phyloP scores from a whole-genome alignment of 345 rosid genomes.

The Eutrema heterophyllum region DNA sequence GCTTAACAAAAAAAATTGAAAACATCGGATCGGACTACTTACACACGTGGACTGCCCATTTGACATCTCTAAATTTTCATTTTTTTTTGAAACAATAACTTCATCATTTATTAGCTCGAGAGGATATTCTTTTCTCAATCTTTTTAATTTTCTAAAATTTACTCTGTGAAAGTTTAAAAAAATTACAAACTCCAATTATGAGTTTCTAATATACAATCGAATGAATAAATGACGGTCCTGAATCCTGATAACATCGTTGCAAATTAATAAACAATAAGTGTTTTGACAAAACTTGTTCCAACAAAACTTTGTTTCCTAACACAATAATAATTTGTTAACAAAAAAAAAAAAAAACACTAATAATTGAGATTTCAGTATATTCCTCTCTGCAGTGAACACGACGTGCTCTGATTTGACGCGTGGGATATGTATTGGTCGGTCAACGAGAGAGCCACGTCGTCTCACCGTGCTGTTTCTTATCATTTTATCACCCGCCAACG shows the following conservation, averaged over 20 bases:
- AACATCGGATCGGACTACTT: no score
- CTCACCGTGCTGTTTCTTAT: neutral
- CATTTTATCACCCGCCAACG: conserved; percentile 12
- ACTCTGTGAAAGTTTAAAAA: neutral
- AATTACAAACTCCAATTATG: neutral
- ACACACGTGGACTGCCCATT: no score
- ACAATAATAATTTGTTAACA: no score
- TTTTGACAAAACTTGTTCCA: neutral
- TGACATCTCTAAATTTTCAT: no score
- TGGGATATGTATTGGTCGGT: conserved; percentile 5
- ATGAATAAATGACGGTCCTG: neutral
- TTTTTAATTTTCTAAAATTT: neutral
- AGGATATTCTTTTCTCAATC: neutral
- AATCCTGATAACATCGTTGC: neutral
- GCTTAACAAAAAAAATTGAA: no score
- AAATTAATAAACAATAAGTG: neutral
- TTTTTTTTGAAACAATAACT: no score
- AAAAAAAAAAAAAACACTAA: no score
- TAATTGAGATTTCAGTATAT: neutral
- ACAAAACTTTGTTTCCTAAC: neutral
- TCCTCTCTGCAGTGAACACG: neutral
- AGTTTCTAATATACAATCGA: neutral
- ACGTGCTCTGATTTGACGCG: conserved; percentile 18
- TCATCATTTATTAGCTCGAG: neutral
- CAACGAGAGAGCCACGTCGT: conserved; percentile 21